Percentiles rank a stretch among this genome's conserved stretches.
These are phyloP conservation scores for Dictyostelium intermedium DNA, from an alignment of 78 protist species.

Conservation along the genomic window DNA sequence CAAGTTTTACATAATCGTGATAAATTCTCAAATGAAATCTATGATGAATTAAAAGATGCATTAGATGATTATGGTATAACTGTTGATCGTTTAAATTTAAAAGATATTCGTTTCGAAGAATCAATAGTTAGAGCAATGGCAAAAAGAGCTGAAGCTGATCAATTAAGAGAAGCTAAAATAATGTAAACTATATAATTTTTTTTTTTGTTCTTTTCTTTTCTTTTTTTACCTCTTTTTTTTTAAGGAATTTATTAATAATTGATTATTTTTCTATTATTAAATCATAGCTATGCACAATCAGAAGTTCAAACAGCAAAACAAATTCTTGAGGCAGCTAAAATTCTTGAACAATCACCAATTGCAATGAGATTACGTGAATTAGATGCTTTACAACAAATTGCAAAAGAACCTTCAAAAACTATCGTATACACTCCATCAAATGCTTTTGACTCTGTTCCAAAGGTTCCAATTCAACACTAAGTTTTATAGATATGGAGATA, in stretches of 20 bases:
- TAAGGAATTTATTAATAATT: too few species aligned
- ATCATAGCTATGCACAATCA: constrained; percentile 8
- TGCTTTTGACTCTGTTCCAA: background rate
- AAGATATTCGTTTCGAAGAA: constrained; percentile 60
- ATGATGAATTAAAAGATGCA: background rate
- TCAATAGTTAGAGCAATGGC: constrained; percentile 58
- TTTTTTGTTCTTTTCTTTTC: too few species aligned
- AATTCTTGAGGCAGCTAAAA: constrained; percentile 34
- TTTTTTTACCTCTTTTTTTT: too few species aligned
- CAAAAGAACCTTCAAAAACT: constrained; percentile 37
- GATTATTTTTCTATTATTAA: too few species aligned
- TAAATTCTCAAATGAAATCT: constrained; percentile 37
- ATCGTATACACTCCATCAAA: constrained; percentile 21
- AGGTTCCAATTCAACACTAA: background rate
- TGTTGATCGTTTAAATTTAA: constrained; percentile 29
- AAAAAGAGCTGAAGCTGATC: constrained; percentile 55
- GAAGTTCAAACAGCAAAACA: constrained; percentile 1
- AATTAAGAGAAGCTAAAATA: constrained; percentile 32
- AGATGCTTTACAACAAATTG: constrained; percentile 38
- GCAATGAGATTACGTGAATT: constrained; percentile 31
- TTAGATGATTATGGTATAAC: constrained; percentile 2
- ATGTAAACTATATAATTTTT: background rate
- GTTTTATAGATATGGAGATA: too few species aligned
- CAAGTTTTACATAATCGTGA: constrained; percentile 61
- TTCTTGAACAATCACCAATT: constrained; percentile 29